These are phyloP conservation scores for Cyclocybe aegerita DNA, from an alignment of 768 basidiomycete genomes.

Conservation along the genomic window DNA sequence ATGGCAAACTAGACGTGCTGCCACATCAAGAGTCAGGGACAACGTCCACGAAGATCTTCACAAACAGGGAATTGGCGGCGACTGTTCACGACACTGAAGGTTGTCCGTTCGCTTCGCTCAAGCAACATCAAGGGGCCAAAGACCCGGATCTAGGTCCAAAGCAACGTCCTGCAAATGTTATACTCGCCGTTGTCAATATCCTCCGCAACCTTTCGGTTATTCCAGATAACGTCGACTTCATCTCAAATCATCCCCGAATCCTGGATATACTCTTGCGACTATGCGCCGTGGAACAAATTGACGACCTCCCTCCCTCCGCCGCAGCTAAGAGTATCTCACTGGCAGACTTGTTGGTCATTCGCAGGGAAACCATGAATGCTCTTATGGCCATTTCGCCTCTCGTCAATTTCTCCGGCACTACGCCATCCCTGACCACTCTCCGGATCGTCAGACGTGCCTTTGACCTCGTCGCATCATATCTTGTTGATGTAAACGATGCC, in stretches of 20 bases:
- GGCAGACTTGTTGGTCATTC: slow-evolving; percentile 66
- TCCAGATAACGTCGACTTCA: slow-evolving; percentile 65
- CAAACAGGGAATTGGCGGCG: slow-evolving; percentile 66
- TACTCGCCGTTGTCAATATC: slow-evolving; percentile 74
- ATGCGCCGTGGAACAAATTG: slow-evolving; percentile 46
- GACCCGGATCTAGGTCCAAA: slow-evolving; percentile 52
- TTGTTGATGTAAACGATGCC: slow-evolving; percentile 69
- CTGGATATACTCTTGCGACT: slow-evolving; percentile 69
- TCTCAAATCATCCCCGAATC: slow-evolving; percentile 64
- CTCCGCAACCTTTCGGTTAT: slow-evolving; percentile 84
- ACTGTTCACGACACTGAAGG: slow-evolving; percentile 56
- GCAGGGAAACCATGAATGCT: slow-evolving; percentile 75
- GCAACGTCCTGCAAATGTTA: slow-evolving; percentile 66
- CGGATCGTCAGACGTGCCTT: slow-evolving; percentile 60
- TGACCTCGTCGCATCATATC: slow-evolving; percentile 69
- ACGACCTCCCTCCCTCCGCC: slow-evolving; percentile 37
- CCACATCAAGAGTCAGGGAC: slow-evolving; percentile 23
- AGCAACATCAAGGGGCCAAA: slow-evolving; percentile 46
- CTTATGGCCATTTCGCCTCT: slow-evolving; percentile 58
- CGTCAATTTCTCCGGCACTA: slow-evolving; percentile 44
- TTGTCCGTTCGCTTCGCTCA: slow-evolving; percentile 59
- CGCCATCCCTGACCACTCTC: slow-evolving; percentile 39
- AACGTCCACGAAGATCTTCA: slow-evolving; percentile 42
- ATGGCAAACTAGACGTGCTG: slow-evolving; percentile 35
- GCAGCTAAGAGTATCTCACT: slow-evolving; percentile 64